Evolutionary conservation across 495 filamentous ascomycete species (phyloP), one percentile per base, ranked within the genome.

Genomic region (Talaromyces liani): DNA sequence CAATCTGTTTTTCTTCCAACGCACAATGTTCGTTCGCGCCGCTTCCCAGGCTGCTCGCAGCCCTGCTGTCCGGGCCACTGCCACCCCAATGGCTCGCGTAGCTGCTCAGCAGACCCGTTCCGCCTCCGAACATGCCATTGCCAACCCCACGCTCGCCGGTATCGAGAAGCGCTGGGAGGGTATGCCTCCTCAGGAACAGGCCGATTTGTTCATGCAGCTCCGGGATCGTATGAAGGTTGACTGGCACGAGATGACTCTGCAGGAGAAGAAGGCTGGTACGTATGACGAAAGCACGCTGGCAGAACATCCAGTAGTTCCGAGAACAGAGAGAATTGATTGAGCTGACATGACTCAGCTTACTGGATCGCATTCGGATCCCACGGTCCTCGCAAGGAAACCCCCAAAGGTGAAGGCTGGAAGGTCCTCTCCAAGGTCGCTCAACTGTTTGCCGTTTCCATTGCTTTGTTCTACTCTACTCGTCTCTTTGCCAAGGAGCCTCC

Each of bases 151-250:
- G 33, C 87, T 98, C 65, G 90, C 91, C 76, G 88, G 95, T 79
- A 97, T 98, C 73, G 94, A 98, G 87, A 98, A 97, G 90, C 83
- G 94, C 79, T 98, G 94, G 94, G 94, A 98, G 82, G 84, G 74
- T 63, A 90, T 98, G 90, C 92, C 92, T 41, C 91, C 93, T 63
- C 91, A 95, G 82, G 94, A 98, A 85, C 94, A 98, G 86, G 94
- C 95, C 65, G 94, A 98, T 73, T 79, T 98, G 69, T 98, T 93
- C 93, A 98, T 98, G 94, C 81, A 88, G 69, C 82, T 98, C 74
- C 82, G 94, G 70, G 94, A 98, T 81, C 88, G 94, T 70, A 98
- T 98, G 94, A 98, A 97, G 90, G 87, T 82, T 66, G 90, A 91
- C 77, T 98, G 94, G 94, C 83, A 88, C 71, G 91, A 97, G 69